Evolutionary conservation across 2,329 filamentous ascomycete species (phyloP).

Genomic region (Fusarium pilosicola): DNA sequence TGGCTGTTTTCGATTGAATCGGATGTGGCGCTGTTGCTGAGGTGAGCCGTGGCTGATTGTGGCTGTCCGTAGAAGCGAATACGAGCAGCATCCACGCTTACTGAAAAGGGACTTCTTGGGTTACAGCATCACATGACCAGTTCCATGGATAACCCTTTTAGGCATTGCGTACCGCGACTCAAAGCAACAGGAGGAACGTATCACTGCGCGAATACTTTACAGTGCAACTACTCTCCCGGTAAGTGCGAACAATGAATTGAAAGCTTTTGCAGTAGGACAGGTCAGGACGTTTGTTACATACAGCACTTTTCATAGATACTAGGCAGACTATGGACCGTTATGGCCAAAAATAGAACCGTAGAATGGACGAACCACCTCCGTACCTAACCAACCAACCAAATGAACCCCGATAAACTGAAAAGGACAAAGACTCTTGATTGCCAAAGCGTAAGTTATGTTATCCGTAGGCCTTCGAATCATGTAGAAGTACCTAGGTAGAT

Average conservation of each 20-base stretch:
- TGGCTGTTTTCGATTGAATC: neutral
- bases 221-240: neutral
- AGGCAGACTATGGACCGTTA: neutral
- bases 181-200: neutral
- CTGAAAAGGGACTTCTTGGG: conserved; percentile 6
- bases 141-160: conserved; percentile 17
- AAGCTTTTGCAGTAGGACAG: neutral
- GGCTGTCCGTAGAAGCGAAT: neutral
- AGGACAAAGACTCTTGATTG: neutral
- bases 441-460: neutral
- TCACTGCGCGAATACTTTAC: neutral
- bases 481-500: neutral
- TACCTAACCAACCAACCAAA: neutral
- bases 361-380: neutral
- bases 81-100: neutral
- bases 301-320: neutral
- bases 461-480: neutral
- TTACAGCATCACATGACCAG: conserved; percentile 26
- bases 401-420: neutral
- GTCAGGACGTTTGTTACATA: neutral
- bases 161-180: neutral
- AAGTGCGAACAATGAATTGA: neutral
- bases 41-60: neutral
- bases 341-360: neutral
- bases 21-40: neutral